phyloP scores from a whole-genome alignment of 148 eudicot genomes.

The Amaranthus hypochondriacus region DNA sequence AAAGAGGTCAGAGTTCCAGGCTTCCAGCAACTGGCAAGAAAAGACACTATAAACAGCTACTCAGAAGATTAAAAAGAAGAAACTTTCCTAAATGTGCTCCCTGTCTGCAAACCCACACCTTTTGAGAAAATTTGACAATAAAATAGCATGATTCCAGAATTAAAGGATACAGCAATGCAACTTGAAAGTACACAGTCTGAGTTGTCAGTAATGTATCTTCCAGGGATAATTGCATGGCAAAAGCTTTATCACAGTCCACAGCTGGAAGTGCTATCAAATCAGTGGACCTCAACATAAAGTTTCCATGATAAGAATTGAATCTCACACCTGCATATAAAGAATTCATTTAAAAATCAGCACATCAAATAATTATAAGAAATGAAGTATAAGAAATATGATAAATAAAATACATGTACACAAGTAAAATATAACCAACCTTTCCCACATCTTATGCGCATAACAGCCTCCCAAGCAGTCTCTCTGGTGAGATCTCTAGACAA shows the following conservation, averaged over 20 bases:
- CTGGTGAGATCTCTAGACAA: constrained; percentile 89
- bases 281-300: constrained; percentile 96
- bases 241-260: constrained; percentile 97
- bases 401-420: neutral
- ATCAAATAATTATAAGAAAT: neutral
- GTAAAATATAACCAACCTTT: constrained; percentile 51
- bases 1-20: neutral
- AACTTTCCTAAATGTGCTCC: neutral
- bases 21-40: neutral
- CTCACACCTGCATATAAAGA: constrained; percentile 54
- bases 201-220: constrained; percentile 82
- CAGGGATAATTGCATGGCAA: constrained; percentile 77
- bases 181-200: constrained; percentile 87
- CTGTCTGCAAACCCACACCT: neutral
- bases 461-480: constrained; percentile 99
- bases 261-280: constrained; percentile 98
- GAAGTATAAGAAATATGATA: constrained; percentile 8
- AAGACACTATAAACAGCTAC: neutral
- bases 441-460: constrained; percentile 96
- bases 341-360: neutral
- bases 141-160: neutral
- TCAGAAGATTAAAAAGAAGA: neutral
- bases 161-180: constrained; percentile 94
- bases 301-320: constrained; percentile 90
- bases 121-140: neutral